Conservation (phyloP, 73 alveolate genomes). For the Effrenium voratum region DNA sequence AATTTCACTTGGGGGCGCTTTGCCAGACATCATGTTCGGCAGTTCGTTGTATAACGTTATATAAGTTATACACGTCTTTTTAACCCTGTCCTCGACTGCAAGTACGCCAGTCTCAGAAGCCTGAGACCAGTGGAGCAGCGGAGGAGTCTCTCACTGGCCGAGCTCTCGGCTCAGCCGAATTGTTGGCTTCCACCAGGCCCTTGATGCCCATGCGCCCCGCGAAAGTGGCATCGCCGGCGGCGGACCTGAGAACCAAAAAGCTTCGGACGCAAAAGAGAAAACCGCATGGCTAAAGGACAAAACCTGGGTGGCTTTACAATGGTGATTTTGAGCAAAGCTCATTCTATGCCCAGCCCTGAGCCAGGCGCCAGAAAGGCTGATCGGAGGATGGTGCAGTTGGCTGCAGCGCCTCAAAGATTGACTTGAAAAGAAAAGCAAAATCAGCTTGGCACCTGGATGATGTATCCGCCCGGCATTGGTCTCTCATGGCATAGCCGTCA, state of each 20-base stretch:
- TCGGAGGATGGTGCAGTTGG: conserved; percentile 34
- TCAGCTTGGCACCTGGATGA: too few species aligned
- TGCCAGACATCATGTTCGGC: too few species aligned
- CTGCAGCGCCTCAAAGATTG: neutral
- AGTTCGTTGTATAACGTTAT: too few species aligned
- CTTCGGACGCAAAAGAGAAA: neutral
- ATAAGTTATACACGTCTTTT: too few species aligned
- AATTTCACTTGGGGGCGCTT: too few species aligned
- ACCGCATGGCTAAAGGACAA: neutral
- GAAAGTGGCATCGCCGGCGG: conserved; percentile 48
- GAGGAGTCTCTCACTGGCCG: too few species aligned
- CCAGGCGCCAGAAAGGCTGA: conserved; percentile 10
- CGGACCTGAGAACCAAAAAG: neutral
- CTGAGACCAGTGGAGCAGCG: neutral
- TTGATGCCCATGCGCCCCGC: conserved; percentile 57
- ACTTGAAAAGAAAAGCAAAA: too few species aligned
- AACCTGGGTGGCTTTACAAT: neutral
- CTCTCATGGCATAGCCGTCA: too few species aligned
- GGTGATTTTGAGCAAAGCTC: neutral
- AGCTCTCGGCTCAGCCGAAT: conserved; percentile 9
- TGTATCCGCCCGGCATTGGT: too few species aligned
- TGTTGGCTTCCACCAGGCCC: conserved; percentile 57
- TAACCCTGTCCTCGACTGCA: conserved; percentile 78
- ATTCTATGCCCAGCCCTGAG: neutral
- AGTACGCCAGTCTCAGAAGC: conserved; percentile 38